Conservation (phyloP, 2,329 filamentous ascomycete species). For the Neofusicoccum ribis region DNA sequence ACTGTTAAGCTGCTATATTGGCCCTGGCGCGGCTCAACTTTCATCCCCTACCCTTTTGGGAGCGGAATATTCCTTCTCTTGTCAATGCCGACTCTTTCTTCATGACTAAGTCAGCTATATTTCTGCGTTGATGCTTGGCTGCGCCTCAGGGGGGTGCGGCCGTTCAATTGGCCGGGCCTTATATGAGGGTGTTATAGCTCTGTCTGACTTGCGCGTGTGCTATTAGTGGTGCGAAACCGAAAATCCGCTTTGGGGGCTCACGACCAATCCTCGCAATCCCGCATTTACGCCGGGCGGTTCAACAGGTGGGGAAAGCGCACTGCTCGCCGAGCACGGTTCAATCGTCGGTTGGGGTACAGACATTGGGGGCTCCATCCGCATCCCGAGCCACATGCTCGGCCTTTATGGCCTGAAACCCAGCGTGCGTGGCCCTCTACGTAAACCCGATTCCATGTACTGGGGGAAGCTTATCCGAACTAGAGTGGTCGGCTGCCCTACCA, state of each 20-base stretch:
- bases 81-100: neutral
- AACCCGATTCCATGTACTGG: neutral
- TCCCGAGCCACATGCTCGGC: conserved; percentile 45
- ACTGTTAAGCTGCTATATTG: conserved; percentile 7
- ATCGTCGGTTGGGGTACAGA: conserved; percentile 61
- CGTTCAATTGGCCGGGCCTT: neutral
- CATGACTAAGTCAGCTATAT: neutral
- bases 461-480: conserved; percentile 33
- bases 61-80: neutral
- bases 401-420: conserved; percentile 32
- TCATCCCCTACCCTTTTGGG: neutral
- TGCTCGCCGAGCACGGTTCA: conserved; percentile 57
- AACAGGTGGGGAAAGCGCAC: conserved; percentile 60
- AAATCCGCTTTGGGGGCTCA: conserved; percentile 54
- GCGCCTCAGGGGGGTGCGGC: neutral
- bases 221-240: conserved; percentile 56
- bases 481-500: conserved; percentile 50
- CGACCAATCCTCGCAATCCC: conserved; percentile 47
- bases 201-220: neutral
- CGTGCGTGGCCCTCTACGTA: conserved; percentile 1
- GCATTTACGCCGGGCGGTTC: conserved; percentile 57
- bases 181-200: conserved; percentile 22
- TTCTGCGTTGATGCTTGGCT: neutral
- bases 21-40: neutral
- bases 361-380: conserved; percentile 58